A percentile compares a stretch with the other conserved stretches of the same genome.
phyloP scores from a whole-genome alignment of 2,329 filamentous ascomycete species.

The Fusarium floridanum region DNA sequence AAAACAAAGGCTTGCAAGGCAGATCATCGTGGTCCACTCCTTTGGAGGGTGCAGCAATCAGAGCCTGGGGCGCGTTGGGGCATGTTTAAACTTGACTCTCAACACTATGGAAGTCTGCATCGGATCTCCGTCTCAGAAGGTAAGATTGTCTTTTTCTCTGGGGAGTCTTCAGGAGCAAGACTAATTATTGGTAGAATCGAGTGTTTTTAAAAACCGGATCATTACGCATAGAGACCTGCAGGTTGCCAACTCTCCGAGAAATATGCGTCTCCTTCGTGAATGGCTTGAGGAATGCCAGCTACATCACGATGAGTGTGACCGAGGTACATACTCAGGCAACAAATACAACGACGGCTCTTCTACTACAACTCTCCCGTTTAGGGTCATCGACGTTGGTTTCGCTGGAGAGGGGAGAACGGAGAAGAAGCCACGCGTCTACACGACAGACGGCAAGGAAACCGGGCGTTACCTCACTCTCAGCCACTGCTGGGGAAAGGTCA shows the following conservation, averaged over 20 bases:
- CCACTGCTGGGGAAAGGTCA: conserved; percentile 1
- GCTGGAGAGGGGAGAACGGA: not conserved
- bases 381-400: not conserved
- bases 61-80: not conserved
- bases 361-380: not conserved
- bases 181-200: not conserved
- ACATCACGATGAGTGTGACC: not conserved
- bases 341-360: not conserved
- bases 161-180: too few relatives aligned
- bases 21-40: not conserved
- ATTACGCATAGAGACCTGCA: conserved; percentile 2
- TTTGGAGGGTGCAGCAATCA: not conserved
- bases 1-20: not conserved
- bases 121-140: not conserved
- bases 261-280: conserved; percentile 6
- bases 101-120: not conserved
- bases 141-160: not conserved
- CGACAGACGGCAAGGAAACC: not conserved
- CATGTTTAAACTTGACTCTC: not conserved
- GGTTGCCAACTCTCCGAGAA: not conserved
- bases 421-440: not conserved
- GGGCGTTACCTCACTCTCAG: not conserved
- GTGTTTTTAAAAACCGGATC: not conserved
- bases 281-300: not conserved
- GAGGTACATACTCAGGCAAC: not conserved